Base-by-base conservation (phyloP, 2,329 filamentous ascomycete species). In the Aspergillus pseudoterreus region DNA sequence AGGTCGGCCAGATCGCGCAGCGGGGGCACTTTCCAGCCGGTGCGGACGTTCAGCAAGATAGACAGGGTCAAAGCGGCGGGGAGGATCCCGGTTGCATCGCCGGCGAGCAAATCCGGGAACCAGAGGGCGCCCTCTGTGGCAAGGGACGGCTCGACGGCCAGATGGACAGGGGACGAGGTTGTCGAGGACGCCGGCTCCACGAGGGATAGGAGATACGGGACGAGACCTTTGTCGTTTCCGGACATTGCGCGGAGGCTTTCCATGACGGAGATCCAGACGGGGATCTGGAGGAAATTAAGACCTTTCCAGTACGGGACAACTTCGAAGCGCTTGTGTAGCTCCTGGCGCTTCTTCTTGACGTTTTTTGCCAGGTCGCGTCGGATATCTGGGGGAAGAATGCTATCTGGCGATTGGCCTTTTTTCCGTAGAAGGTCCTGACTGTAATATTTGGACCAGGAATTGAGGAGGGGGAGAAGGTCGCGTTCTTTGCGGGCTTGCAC, bases 61-160 rank as follows among this genome's bases (percentile, higher is more conserved):
- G 75, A 69, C 1, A 66, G 71, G 0, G 75, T 77, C 19, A 82
- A 69, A 3, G 77, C 51, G 38, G 76, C 70, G 0, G 81, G 80
- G 1, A 84, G 69, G 2, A 72, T 57, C 2, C 76, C 67, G 2
- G 74, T 75, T 0, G 81, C 73, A 57, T 86, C 83, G 8, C 79
- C 68, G 0, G 73, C 60, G 4, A 81, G 68, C 12, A 86, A 74
- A 61, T 85, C 74, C 1, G 77, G 74, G 50, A 84, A 84, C 82
- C 82, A 86, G 2, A 83, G 69, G 3, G 78, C 74, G n/a, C 82
- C 82, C 67, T 84, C 82, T 6, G 64, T 74, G 4, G 76, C 73
- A 14, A 86, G 67, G 4, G 75, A 73, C 3, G 76, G 75, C 56
- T 83, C 78, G 30, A 77, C 42, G 3, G 61, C 53, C 9, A 63